Conservation (phyloP, 2,329 filamentous ascomycete genomes). For the Curvularia eragrostidis region DNA sequence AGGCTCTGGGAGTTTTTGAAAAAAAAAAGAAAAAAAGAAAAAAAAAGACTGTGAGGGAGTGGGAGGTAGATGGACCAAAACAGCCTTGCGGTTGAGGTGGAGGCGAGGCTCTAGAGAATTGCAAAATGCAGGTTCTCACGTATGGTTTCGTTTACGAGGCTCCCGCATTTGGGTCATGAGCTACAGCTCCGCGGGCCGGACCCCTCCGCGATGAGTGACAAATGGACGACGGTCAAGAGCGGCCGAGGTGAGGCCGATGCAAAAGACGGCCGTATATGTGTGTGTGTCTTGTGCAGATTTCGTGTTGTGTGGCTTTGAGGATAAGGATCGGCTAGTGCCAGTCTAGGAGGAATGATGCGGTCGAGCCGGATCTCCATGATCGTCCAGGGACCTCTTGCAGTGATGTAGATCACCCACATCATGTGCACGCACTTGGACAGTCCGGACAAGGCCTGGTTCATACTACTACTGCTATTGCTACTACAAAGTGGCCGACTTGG, state of each 20-base stretch:
- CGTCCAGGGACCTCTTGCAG: conserved; percentile 14
- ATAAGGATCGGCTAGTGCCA: conserved; percentile 13
- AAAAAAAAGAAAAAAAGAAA: background rate
- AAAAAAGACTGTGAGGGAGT: too few species aligned
- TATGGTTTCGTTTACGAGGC: conserved; percentile 12
- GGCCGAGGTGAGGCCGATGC: conserved; percentile 11
- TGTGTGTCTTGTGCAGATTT: conserved; percentile 8
- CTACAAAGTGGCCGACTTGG: conserved; percentile 9
- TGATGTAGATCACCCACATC: conserved; percentile 13
- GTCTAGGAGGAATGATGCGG: conserved; percentile 12
- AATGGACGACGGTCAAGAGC: conserved; percentile 12
- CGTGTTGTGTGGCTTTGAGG: conserved; percentile 9
- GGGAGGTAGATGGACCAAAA: too few species aligned
- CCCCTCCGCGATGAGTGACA: conserved; percentile 17
- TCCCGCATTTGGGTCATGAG: conserved; percentile 18
- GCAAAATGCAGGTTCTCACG: conserved; percentile 6
- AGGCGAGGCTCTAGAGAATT: conserved; percentile 13
- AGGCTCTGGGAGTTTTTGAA: background rate
- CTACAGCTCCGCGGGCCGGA: conserved; percentile 29
- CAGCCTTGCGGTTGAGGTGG: background rate
- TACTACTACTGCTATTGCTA: too few species aligned
- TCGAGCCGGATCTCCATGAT: conserved; percentile 18
- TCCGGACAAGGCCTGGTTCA: conserved; percentile 2
- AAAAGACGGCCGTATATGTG: conserved; percentile 1
- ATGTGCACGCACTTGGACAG: conserved; percentile 10